A percentile compares a stretch with the other conserved stretches of the same genome.
phyloP scores from a whole-genome alignment of 441 rosid species.

The Daphne laureola region DNA sequence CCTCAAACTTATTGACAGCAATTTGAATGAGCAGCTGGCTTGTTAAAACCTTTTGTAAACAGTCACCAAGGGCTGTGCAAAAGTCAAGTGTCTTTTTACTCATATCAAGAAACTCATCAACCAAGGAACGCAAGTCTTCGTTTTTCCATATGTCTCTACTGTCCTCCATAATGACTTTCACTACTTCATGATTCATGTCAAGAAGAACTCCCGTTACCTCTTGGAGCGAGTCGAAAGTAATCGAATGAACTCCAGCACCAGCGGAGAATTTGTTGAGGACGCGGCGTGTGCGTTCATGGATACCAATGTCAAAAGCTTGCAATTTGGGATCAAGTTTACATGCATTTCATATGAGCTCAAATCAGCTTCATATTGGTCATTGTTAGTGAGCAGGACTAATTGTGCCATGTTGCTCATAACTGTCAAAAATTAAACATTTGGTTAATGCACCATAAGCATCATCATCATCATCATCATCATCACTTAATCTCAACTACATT shows the following conservation, averaged over 20 bases:
- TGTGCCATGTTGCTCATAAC: too few species aligned
- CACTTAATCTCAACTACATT: too few species aligned
- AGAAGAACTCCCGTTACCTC: conserved; percentile 49
- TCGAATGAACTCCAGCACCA: conserved; percentile 34
- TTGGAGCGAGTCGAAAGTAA: conserved; percentile 47
- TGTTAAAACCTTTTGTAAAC: conserved; percentile 43
- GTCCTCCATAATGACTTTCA: conserved; percentile 38
- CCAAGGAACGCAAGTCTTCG: conserved; percentile 42
- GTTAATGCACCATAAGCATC: too few species aligned
- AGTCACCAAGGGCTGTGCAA: conserved; percentile 46
- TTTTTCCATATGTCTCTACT: conserved; percentile 53
- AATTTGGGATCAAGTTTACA: conserved; percentile 47
- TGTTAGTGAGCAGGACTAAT: too few species aligned
- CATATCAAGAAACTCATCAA: conserved; percentile 46
- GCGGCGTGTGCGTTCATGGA: conserved; percentile 39
- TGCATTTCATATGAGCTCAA: conserved; percentile 50
- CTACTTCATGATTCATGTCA: conserved; percentile 60
- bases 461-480: too few species aligned
- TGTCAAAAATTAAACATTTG: too few species aligned
- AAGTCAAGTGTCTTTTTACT: conserved; percentile 49
- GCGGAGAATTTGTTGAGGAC: conserved; percentile 39
- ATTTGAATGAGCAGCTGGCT: conserved; percentile 47
- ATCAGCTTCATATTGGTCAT: conserved; percentile 27
- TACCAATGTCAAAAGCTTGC: conserved; percentile 36
- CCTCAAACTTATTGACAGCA: conserved; percentile 44